Evolutionary conservation across 176 grass and related monocot genomes (phyloP), one percentile per base, ranked within the genome.

Genomic region (Oryza punctata): DNA sequence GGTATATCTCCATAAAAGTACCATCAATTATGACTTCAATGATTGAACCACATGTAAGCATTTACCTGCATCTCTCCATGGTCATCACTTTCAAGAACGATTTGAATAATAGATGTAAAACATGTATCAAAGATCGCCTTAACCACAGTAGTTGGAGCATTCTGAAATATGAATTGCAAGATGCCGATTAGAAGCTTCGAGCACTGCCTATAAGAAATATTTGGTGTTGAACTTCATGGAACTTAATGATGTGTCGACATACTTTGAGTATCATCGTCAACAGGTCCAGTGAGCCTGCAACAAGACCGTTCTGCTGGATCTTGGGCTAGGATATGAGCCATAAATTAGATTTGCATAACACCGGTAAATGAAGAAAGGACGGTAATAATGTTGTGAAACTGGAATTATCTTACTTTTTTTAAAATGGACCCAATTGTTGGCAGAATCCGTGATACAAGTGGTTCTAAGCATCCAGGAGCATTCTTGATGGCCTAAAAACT

Each of bases 41-140:
- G 37, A 27, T 65, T 66, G 18, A 89, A 67, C 41, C 47, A 30
- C 54, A 87, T 69, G 57, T 81, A 74, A 72, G 63, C 67, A 59
- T 76, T 78, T 89, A 94, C 96, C 91, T 98, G 96, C 93, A 98
- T 95, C 87, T 92, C 93, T 87, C 85, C 91, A 81, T 98, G 96
- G 87, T 98, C 93, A 68, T 98, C 89, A 83, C 93, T 95, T 94
- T 98, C 82, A 77, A 98, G 86, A 83, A 91, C 76, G 82, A 98
- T 93, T 82, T 92, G 93, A 86, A 95, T 88, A 44, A 81, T 91
- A 54, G 79, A 88, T 90, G 79, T 91, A 35, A 98, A 98, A 91
- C 96, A 95, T 73, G 80, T 87, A 41, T 95, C 96, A 78, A 98
- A 98, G 44, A 90, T 70, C 69, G 74, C 89, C 70, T 90, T 91